phyloP scores from a whole-genome alignment of 805 yeast species.

The Pichia rugopelliculosa region DNA sequence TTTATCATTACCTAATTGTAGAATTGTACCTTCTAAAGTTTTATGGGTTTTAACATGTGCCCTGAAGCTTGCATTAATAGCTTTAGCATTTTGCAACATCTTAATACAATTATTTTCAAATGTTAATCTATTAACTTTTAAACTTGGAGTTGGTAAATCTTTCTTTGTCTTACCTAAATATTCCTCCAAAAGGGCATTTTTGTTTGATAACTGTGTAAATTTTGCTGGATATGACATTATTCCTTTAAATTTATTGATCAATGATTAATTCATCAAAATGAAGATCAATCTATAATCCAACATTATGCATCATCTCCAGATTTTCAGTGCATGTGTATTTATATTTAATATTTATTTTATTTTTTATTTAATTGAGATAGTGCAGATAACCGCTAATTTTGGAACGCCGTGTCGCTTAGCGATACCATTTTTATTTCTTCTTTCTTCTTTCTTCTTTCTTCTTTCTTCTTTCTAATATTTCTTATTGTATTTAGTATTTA shows the following conservation, averaged over 20 bases:
- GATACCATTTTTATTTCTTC: no score
- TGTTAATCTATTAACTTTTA: conserved; percentile 37
- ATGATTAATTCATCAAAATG: no score
- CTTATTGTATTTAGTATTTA: no score
- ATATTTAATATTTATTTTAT: no score
- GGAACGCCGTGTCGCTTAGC: no score
- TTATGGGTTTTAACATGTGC: conserved; percentile 74
- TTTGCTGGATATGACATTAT: conserved; percentile 29
- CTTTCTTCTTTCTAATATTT: no score
- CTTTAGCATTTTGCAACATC: conserved; percentile 41
- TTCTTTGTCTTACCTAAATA: conserved; percentile 37
- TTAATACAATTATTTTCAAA: conserved; percentile 39
- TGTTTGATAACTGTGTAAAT: conserved; percentile 20
- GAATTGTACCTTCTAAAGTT: conserved; percentile 47
- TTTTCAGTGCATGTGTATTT: no score
- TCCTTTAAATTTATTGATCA: background rate
- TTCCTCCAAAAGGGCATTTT: conserved; percentile 16
- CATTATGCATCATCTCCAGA: no score
- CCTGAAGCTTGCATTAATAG: conserved; percentile 40
- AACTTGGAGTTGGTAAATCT: conserved; percentile 50
- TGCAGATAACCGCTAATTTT: no score
- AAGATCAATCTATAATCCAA: no score
- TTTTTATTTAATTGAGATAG: no score
- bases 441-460: no score
- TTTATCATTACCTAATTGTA: conserved; percentile 46